Percentiles rank a stretch among this genome's conserved stretches.
Conservation (phyloP, 75 land plant species). For the Ceratopteris richardii region DNA sequence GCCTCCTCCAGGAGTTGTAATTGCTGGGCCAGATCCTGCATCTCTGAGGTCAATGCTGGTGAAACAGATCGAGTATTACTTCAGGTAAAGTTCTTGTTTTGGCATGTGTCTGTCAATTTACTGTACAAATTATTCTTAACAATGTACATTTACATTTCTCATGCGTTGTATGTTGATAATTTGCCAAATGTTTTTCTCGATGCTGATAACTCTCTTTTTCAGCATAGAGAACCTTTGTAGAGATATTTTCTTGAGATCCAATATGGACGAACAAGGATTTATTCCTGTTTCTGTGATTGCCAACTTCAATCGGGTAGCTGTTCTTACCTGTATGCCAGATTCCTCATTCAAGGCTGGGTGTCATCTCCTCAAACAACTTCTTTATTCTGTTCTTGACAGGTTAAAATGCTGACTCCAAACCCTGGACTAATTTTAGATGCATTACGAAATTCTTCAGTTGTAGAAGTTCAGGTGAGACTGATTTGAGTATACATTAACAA, state of each 20-base stretch:
- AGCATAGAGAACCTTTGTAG: constrained; percentile 73
- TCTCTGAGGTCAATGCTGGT: constrained; percentile 34
- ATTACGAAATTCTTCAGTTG: constrained; percentile 42
- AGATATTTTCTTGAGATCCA: constrained; percentile 58
- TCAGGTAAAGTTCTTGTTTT: constrained; percentile 37
- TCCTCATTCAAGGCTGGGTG: neutral
- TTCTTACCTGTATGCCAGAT: neutral
- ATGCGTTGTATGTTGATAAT: neutral
- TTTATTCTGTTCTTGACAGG: constrained; percentile 28
- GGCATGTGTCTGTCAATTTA: neutral
- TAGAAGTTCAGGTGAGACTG: constrained; percentile 75
- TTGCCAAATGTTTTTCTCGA: neutral
- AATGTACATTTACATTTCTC: neutral
- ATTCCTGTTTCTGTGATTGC: constrained; percentile 73
- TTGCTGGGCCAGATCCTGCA: constrained; percentile 28
- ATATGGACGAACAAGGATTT: constrained; percentile 83
- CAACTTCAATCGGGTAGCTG: constrained; percentile 73
- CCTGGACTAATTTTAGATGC: constrained; percentile 63
- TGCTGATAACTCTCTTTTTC: constrained; percentile 5
- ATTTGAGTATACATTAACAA: neutral
- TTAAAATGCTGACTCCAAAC: constrained; percentile 56
- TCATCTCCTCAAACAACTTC: constrained; percentile 3
- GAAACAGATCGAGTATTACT: constrained; percentile 86
- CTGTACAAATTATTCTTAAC: too few species aligned
- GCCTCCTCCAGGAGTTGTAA: constrained; percentile 8